Evolutionary conservation across 2,329 filamentous ascomycete genomes (phyloP).

Genomic region (Pestalotiopsis sp.): DNA sequence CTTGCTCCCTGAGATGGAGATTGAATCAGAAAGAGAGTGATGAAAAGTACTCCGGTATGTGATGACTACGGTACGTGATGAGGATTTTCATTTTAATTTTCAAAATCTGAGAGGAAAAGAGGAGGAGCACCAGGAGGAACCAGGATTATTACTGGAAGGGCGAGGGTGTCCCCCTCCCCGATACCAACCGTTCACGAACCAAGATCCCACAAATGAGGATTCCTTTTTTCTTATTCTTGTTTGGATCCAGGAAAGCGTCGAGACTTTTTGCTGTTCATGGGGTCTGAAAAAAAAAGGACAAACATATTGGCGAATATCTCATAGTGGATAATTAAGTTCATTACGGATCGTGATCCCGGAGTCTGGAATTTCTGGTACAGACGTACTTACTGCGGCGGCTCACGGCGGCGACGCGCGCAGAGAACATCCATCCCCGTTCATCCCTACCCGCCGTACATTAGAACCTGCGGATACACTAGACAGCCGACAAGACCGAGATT

Average conservation of each 20-base stretch:
- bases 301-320: not conserved
- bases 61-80: not conserved
- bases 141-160: not conserved
- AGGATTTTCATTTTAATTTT: not conserved
- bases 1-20: not conserved
- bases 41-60: not conserved
- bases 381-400: too few species aligned
- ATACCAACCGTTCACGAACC: not conserved
- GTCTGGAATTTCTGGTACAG: not conserved
- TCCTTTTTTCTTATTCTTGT: not conserved
- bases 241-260: not conserved
- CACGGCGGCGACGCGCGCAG: not conserved
- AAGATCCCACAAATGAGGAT: not conserved
- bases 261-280: not conserved
- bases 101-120: not conserved
- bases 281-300: not conserved
- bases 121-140: not conserved
- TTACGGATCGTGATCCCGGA: not conserved
- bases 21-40: not conserved
- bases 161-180: not conserved
- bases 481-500: not conserved
- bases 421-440: not conserved
- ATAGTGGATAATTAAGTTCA: not conserved
- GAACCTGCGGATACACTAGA: not conserved
- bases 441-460: not conserved